Percentiles rank a stretch among this genome's conserved stretches.
Evolutionary conservation across 1,139 yeast genomes (phyloP).

Genomic region (Arxiozyma heterogenica): DNA sequence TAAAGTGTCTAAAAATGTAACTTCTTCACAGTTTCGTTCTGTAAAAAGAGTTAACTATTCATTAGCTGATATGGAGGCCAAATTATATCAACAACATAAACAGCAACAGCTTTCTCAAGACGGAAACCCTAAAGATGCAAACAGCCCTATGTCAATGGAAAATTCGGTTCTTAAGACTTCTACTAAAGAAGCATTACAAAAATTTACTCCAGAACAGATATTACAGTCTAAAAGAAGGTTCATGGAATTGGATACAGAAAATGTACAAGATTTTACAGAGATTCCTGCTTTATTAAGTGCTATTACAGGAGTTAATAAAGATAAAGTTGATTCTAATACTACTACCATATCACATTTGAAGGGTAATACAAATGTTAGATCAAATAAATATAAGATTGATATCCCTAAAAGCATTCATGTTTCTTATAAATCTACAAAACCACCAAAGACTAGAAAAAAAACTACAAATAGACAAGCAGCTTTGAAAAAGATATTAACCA

Average conservation of each 20-base stretch:
- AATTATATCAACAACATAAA: constrained; percentile 17
- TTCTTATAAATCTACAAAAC: constrained; percentile 29
- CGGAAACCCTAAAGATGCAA: neutral
- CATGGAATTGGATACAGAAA: constrained; percentile 30
- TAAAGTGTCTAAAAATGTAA: constrained; percentile 8
- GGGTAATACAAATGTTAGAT: constrained; percentile 10
- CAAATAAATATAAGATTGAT: constrained; percentile 21
- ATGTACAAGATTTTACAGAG: constrained; percentile 21
- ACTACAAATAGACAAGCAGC: constrained; percentile 27
- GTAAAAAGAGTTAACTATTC: constrained; percentile 30
- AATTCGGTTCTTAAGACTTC: constrained; percentile 7
- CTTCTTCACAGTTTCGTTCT: constrained; percentile 17
- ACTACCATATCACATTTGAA: constrained; percentile 6
- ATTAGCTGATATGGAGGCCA: constrained; percentile 29
- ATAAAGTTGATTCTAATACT: constrained; percentile 23
- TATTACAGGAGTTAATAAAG: constrained; percentile 26
- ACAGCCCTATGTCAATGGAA: constrained; percentile 1
- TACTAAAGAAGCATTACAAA: constrained; percentile 12
- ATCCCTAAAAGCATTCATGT: constrained; percentile 24
- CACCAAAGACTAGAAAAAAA: constrained; percentile 24
- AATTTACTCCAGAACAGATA: constrained; percentile 24
- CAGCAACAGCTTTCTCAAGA: constrained; percentile 4
- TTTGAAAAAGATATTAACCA: constrained; percentile 24
- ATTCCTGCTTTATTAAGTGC: constrained; percentile 25
- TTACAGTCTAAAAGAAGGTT: constrained; percentile 27